A percentile compares a stretch with the other conserved stretches of the same genome.
phyloP scores from a whole-genome alignment of 495 filamentous ascomycete species.

The Xylaria palmicola region DNA sequence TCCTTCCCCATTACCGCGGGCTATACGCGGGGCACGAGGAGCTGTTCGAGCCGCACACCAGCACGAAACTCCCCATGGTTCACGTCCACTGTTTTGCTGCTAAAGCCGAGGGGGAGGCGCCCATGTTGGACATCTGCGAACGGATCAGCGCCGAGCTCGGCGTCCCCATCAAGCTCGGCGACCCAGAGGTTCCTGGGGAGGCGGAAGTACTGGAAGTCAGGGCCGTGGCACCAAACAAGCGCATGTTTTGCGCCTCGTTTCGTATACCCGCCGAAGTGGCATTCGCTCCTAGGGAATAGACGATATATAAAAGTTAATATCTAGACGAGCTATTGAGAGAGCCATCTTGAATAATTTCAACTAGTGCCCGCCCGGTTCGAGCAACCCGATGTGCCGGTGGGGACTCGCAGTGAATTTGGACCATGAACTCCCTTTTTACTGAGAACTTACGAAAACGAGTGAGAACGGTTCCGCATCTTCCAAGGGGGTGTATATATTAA shows the following conservation, averaged over 20 bases:
- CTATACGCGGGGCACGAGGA: slow-evolving; percentile 67
- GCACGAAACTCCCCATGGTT: slow-evolving; percentile 67
- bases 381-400: neutral
- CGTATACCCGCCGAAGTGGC: slow-evolving; percentile 78
- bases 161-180: slow-evolving; percentile 58
- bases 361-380: neutral
- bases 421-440: no score
- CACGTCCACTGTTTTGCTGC: slow-evolving; percentile 90
- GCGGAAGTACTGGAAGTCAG: slow-evolving; percentile 74
- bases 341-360: neutral
- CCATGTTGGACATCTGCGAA: slow-evolving; percentile 62
- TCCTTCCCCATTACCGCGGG: slow-evolving; percentile 82
- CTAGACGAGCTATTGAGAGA: neutral
- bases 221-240: slow-evolving; percentile 87
- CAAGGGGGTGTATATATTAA: no score
- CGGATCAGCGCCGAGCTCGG: slow-evolving; percentile 62
- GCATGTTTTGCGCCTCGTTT: slow-evolving; percentile 96
- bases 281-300: slow-evolving; percentile 50
- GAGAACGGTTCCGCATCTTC: no score
- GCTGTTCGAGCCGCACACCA: slow-evolving; percentile 62
- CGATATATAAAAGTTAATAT: neutral
- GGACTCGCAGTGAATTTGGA: neutral
- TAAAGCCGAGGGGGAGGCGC: slow-evolving; percentile 66
- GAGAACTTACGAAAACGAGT: no score
- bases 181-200: slow-evolving; percentile 53